Evolutionary conservation across 176 grass and related monocot species (phyloP).

Genomic region (Hyparrhenia diplandra): DNA sequence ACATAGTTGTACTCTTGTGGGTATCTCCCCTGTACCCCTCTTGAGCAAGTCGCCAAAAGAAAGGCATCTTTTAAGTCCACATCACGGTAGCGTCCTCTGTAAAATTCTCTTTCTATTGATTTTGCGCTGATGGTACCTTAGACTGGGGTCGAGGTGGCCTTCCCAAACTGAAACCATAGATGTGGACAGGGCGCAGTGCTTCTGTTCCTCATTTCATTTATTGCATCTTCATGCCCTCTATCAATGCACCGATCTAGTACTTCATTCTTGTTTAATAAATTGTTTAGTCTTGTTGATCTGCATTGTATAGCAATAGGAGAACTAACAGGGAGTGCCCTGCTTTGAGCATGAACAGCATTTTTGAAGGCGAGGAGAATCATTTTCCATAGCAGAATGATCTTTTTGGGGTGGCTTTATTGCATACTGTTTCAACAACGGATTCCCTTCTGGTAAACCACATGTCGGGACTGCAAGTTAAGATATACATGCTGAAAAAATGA

Average conservation of each 20-base stretch:
- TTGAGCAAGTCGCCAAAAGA: slow-evolving; percentile 4
- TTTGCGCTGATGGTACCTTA: slow-evolving; percentile 38
- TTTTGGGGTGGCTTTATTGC: background rate
- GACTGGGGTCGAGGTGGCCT: slow-evolving; percentile 55
- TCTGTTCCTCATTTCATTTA: slow-evolving; percentile 23
- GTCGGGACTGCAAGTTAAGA: slow-evolving; percentile 35
- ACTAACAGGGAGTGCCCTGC: slow-evolving; percentile 47
- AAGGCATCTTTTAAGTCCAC: slow-evolving; percentile 19
- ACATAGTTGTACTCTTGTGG: background rate
- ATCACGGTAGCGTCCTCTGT: slow-evolving; percentile 24
- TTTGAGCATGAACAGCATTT: slow-evolving; percentile 48
- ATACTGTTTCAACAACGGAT: slow-evolving; percentile 24
- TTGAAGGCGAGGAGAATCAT: slow-evolving; percentile 56
- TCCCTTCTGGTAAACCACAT: slow-evolving; percentile 40
- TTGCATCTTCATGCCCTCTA: slow-evolving; percentile 44
- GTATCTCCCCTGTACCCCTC: slow-evolving; percentile 22
- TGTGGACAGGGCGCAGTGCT: slow-evolving; percentile 29
- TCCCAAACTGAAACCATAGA: slow-evolving; percentile 47
- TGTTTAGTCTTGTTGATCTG: slow-evolving; percentile 40
- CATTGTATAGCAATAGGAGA: slow-evolving; percentile 48
- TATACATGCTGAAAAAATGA: background rate
- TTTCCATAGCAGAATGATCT: slow-evolving; percentile 21
- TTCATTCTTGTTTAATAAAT: slow-evolving; percentile 46
- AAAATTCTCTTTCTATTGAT: slow-evolving; percentile 31
- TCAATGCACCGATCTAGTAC: slow-evolving; percentile 70